Percentiles rank a stretch among this genome's conserved stretches.
Conservation (phyloP, 2,329 filamentous ascomycete genomes). For the Fusarium sp. region DNA sequence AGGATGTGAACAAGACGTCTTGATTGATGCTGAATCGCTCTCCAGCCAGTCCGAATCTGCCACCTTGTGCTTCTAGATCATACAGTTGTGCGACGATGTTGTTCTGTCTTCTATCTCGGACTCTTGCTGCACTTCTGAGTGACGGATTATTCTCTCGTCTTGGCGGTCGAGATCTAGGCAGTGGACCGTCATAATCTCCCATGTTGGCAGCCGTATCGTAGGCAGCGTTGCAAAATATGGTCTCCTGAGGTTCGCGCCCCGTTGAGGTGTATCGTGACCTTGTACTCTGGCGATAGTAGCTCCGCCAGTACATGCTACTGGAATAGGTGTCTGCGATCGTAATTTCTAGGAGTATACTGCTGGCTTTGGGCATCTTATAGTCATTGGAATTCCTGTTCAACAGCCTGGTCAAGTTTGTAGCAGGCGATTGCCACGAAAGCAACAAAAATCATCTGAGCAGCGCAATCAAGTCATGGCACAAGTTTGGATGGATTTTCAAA, state of each 20-base stretch:
- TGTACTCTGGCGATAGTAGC: not conserved
- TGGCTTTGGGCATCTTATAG: conserved; percentile 15
- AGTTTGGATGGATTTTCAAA: not conserved
- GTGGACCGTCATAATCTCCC: not conserved
- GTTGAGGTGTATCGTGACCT: not conserved
- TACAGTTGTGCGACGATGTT: conserved; percentile 23
- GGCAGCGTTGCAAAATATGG: not conserved
- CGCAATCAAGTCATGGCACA: not conserved
- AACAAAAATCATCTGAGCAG: not conserved
- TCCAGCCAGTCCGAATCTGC: conserved; percentile 12
- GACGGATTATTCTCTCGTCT: not conserved
- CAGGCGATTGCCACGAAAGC: not conserved
- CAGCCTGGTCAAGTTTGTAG: conserved; percentile 6
- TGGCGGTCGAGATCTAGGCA: not conserved
- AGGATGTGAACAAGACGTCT: conserved; percentile 8
- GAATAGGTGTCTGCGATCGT: not conserved
- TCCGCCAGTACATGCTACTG: conserved; percentile 2
- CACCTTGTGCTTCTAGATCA: conserved; percentile 3
- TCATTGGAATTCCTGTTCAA: not conserved
- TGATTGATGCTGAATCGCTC: conserved; percentile 23
- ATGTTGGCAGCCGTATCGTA: not conserved
- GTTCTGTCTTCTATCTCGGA: conserved; percentile 10
- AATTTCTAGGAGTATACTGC: not conserved
- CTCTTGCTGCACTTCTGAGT: not conserved
- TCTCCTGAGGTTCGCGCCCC: not conserved